Base-by-base conservation (phyloP, 192 early-diverging fungal species). In the Radiomyces spectabilis region DNA sequence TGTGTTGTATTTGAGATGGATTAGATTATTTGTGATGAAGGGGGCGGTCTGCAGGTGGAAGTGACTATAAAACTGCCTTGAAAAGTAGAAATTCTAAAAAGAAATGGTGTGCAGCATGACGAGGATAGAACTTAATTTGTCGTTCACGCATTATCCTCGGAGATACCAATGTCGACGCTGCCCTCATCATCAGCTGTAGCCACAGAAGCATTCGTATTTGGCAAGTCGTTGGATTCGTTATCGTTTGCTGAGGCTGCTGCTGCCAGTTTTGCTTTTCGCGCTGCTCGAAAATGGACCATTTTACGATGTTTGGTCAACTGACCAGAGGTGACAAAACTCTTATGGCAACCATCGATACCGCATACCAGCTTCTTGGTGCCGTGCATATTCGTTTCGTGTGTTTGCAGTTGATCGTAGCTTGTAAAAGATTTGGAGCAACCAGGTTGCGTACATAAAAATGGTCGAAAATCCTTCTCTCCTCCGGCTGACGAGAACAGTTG, bases 241-340 rank as follows among this genome's bases (percentile, higher is more conserved):
- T 35, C 33, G 13, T 35, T 35, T 48, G 46, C 1, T 48, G 46
- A 30, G 24, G 46, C 16, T 48, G 46, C 21, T 48, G 46, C 15
- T 21, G 5, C 16, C 33, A 55, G 25, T 21, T 62, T 68, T 18
- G 49, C 55, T 47, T 62, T 68, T 25, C 59, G 44, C 5, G 59
- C 50, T 18, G 52, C 52, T 50, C 66, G 48, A 25, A 61, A 69
- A 49, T 69, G 67, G 13, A 69, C 67, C 67, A 69, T 69, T 24
- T 69, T 69, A 24, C 60, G 55, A 44, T 69, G 67, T n/a, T 69
- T 69, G 19, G 60, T 69, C 25, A 69, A 16, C 18, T 69, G 67
- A 6, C 67, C 67, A 3, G 59, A 58, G 1, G 67, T 69, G n/a
- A 55, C 67, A 50, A 69, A 69, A 21, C 67, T 51, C 44, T 63